phyloP scores from a whole-genome alignment of 2,329 filamentous ascomycete species.

The Trichophyton rubrum region DNA sequence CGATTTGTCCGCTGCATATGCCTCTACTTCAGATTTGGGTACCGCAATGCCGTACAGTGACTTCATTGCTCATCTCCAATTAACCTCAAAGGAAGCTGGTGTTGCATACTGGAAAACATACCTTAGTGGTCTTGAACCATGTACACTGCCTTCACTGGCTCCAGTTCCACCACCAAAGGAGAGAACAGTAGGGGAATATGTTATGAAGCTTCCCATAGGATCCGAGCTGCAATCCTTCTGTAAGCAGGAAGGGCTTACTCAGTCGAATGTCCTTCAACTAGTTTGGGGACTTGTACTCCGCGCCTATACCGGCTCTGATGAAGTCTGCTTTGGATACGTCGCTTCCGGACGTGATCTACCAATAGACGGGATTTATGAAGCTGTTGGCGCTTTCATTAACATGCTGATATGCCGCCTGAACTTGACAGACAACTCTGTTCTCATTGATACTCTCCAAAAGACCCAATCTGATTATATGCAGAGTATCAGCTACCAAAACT shows the following conservation, averaged over 20 bases:
- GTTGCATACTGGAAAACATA: constrained; percentile 27
- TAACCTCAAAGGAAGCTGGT: constrained; percentile 17
- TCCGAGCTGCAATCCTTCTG: constrained; percentile 11
- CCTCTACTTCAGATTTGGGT: constrained; percentile 18
- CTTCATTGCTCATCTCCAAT: constrained; percentile 26
- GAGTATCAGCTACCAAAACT: constrained; percentile 39
- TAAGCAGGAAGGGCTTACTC: constrained; percentile 12
- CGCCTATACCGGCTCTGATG: constrained; percentile 25
- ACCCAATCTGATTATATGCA: constrained; percentile 37
- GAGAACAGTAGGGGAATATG: constrained; percentile 6
- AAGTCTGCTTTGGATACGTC: constrained; percentile 31
- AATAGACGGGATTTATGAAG: constrained; percentile 27
- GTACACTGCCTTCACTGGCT: constrained; percentile 18
- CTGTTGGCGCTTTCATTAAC: constrained; percentile 39
- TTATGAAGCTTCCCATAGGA: constrained; percentile 10
- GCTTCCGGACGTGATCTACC: constrained; percentile 29
- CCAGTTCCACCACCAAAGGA: constrained; percentile 1
- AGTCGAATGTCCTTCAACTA: constrained; percentile 49
- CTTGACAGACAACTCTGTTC: constrained; percentile 23
- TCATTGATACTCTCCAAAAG: constrained; percentile 31
- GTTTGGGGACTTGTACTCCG: constrained; percentile 29
- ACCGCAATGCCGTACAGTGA: constrained; percentile 25
- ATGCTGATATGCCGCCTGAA: constrained; percentile 42
- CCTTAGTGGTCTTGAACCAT: constrained; percentile 23
- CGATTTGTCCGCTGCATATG: constrained; percentile 24